Evolutionary conservation across 2,329 filamentous ascomycete genomes (phyloP), one percentile per base, ranked within the genome.

Genomic region (Fusarium bulbicola): DNA sequence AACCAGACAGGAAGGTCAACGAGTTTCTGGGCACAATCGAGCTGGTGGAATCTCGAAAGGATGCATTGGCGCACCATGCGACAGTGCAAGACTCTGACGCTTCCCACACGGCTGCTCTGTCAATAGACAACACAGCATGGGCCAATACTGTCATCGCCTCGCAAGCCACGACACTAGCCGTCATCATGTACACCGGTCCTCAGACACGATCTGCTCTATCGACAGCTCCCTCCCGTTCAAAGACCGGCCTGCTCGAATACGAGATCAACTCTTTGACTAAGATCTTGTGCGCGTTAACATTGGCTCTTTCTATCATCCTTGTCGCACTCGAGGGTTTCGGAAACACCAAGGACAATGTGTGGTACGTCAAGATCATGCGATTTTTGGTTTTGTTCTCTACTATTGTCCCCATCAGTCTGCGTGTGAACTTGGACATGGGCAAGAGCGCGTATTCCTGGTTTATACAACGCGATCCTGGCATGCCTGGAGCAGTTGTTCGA

Each of bases 331-430:
- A 98, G 81, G 92, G 94, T 0, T 96, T 97, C 72, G 87, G 91
- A 52, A 89, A 86, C 73, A 90, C 89, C 4, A 86, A 90, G 60
- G 89, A 88, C 26, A 89, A 90, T 60, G 84, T 89, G 30, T 99
- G 96, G 96, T 99, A 98, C 81, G 91, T 98, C 74, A 95, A 97
- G 73, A 97, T 98, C 77, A 96, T 97, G 91, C 92, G 95, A n/a
- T 99, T 98, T 80, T 85, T 99, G 72, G 97, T 99, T 68, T 86
- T 99, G 2, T 99, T 99, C 85, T 98, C 95, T n/a, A 98, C 95
- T 0, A 99, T 99, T 78, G 97, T 99, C 32, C 96, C 96, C 3
- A 98, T 99, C 82, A 97, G 95, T 83, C 86, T 99, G 75, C 92
- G 96, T 57, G 96, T 99, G 75, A 99, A 99, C 80, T 86, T 99